Percentiles rank a stretch among this genome's conserved stretches.
phyloP scores from a whole-genome alignment of 495 filamentous ascomycete species.

The Aspergillus cavernicola region DNA sequence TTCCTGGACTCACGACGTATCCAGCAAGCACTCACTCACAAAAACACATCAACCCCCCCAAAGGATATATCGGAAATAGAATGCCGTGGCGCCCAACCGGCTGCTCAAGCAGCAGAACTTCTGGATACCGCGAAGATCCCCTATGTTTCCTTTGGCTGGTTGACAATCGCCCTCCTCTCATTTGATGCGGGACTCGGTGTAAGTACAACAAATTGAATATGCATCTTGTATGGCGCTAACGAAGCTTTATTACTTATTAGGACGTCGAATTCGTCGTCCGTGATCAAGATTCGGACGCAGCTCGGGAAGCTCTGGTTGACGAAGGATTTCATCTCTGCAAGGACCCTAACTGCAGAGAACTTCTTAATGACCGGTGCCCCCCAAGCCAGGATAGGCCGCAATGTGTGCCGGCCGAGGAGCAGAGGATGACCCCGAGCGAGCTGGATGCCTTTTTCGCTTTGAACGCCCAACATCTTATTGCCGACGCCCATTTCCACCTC shows the following conservation, averaged over 20 bases:
- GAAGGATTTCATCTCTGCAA: background rate
- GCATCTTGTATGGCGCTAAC: background rate
- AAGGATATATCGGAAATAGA: too few relatives aligned
- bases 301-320: background rate
- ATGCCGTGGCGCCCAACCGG: background rate
- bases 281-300: background rate
- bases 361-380: background rate
- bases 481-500: background rate
- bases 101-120: background rate
- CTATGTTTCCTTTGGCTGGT: background rate
- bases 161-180: background rate
- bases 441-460: background rate
- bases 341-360: background rate
- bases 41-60: too few relatives aligned
- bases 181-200: background rate
- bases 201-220: background rate
- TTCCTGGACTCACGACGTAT: too few relatives aligned
- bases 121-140: background rate
- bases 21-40: too few relatives aligned
- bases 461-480: background rate
- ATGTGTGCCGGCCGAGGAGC: too few relatives aligned
- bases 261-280: background rate
- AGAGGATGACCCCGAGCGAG: background rate
- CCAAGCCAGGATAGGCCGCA: too few relatives aligned
- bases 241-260: background rate